A percentile compares a stretch with the other conserved stretches of the same genome.
Conservation (phyloP, 371 early-diverging fungal species). For the Scutellospora calospora region DNA sequence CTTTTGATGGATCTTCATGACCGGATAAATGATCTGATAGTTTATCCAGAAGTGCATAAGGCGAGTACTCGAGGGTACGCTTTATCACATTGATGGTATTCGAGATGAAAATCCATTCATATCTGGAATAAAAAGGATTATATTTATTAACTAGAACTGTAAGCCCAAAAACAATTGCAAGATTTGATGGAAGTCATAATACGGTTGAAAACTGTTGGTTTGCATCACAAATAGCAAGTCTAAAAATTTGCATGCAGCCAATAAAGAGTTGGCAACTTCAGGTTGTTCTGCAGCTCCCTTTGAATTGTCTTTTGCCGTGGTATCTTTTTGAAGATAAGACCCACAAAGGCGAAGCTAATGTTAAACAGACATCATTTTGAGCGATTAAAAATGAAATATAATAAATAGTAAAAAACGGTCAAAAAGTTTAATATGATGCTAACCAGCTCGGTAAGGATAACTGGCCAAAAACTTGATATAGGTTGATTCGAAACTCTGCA, state of each 20-base stretch:
- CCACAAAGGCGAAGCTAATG: slow-evolving; percentile 68
- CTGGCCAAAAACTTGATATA: slow-evolving; percentile 90
- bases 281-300: slow-evolving; percentile 56
- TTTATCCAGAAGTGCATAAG: slow-evolving; percentile 67
- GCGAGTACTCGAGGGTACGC: slow-evolving; percentile 54
- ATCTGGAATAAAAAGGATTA: slow-evolving; percentile 55
- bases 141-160: neutral
- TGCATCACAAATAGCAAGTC: slow-evolving; percentile 83
- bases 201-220: slow-evolving; percentile 87
- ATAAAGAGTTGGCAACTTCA: slow-evolving; percentile 78
- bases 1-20: slow-evolving; percentile 37
- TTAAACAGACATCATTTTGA: neutral
- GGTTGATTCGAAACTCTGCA: slow-evolving; percentile 81
- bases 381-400: neutral
- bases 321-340: slow-evolving; percentile 56
- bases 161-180: neutral
- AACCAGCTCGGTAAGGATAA: slow-evolving; percentile 88
- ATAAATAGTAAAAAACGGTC: neutral
- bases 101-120: slow-evolving; percentile 92
- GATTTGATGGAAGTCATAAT: slow-evolving; percentile 45
- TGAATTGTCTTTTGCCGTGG: neutral
- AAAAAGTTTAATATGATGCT: slow-evolving; percentile 21
- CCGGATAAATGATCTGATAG: slow-evolving; percentile 58
- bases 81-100: slow-evolving; percentile 78
- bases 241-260: slow-evolving; percentile 89